phyloP scores from a whole-genome alignment of 208 protist genomes.

The Jaenimonas drosophilae region DNA sequence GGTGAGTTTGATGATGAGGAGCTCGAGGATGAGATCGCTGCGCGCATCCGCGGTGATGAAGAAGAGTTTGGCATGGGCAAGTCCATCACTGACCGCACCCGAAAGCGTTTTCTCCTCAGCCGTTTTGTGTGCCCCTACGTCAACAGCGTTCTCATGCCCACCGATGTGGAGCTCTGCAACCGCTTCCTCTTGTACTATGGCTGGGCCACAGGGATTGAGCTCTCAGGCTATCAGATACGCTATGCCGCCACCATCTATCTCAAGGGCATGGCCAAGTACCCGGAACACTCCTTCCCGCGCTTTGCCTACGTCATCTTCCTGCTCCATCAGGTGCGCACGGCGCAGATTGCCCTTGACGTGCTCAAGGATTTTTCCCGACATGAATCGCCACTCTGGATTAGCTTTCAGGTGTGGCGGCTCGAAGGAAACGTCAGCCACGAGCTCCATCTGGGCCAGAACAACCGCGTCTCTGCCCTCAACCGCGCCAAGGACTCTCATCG shows the following conservation, averaged over 20 bases:
- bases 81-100: too few relatives aligned
- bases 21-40: not conserved
- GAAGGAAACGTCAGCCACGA: conserved; percentile 1
- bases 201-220: not conserved
- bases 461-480: conserved; percentile 7
- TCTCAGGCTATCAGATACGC: conserved; percentile 4
- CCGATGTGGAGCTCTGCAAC: conserved; percentile 14
- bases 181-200: conserved; percentile 10
- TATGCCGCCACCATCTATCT: conserved; percentile 16
- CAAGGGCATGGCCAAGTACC: conserved; percentile 16
- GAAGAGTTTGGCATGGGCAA: conserved; percentile 1
- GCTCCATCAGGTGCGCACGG: not conserved
- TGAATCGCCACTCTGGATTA: conserved; percentile 4
- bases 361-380: not conserved
- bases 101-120: not conserved
- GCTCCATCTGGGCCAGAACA: conserved; percentile 10
- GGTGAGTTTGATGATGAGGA: not conserved
- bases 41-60: not conserved
- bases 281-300: not conserved
- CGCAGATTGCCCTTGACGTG: not conserved
- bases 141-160: conserved; percentile 2
- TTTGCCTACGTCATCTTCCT: conserved; percentile 11
- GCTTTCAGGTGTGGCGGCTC: conserved; percentile 6
- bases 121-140: conserved; percentile 13
- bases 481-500: conserved; percentile 9